Conservation (phyloP, 345 rosid species). For the Ceriops tagal region DNA sequence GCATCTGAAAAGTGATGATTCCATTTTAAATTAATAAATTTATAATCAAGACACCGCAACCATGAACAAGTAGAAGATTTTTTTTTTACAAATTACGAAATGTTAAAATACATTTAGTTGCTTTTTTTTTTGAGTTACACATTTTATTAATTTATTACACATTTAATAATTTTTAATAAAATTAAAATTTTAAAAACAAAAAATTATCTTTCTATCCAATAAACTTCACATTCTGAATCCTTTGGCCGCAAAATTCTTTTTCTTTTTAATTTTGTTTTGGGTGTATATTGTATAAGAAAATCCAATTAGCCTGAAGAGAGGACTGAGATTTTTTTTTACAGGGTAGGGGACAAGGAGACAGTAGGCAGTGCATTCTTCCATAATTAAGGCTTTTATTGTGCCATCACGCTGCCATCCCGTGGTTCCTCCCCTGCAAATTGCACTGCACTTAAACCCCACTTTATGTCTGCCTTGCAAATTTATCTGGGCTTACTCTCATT, state of each 20-base stretch:
- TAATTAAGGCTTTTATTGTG: conserved; percentile 30
- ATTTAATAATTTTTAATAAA: too few species aligned
- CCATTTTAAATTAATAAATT: too few species aligned
- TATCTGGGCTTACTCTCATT: conserved; percentile 18
- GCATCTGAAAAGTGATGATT: too few species aligned
- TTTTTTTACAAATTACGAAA: too few species aligned
- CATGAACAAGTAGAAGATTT: too few species aligned
- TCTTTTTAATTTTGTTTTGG: background rate
- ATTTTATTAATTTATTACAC: too few species aligned
- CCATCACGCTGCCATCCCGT: conserved; percentile 21
- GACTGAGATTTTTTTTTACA: conserved; percentile 21
- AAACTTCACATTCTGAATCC: background rate
- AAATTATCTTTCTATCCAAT: too few species aligned
- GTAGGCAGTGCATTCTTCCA: conserved; percentile 38
- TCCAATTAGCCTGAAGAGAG: conserved; percentile 41
- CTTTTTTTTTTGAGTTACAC: too few species aligned
- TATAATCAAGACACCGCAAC: too few species aligned
- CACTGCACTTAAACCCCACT: conserved; percentile 26
- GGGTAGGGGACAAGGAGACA: conserved; percentile 40
- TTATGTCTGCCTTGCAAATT: conserved; percentile 17
- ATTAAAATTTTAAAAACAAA: too few species aligned
- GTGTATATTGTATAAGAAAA: background rate
- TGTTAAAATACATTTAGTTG: too few species aligned
- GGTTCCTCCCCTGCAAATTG: conserved; percentile 25
- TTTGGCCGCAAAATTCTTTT: background rate